A percentile compares a stretch with the other conserved stretches of the same genome.
Evolutionary conservation across 108 stramenopile species (phyloP).

Genomic region (Cyclotella sp.): DNA sequence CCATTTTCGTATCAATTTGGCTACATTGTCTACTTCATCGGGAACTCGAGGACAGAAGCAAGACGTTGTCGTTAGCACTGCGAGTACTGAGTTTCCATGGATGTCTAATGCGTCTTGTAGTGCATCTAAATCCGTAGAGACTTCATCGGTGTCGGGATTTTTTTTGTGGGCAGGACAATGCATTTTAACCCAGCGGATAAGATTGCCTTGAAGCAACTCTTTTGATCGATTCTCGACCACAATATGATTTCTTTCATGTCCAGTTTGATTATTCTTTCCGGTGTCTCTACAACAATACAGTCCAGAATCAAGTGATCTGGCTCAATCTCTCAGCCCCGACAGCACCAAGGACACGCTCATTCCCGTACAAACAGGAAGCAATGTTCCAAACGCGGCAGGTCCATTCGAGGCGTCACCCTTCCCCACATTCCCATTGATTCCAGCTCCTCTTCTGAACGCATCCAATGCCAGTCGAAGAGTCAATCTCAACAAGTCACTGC

Average conservation of each 20-base stretch:
- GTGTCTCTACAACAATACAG: no score
- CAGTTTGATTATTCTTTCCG: constrained; percentile 16
- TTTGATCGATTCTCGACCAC: constrained; percentile 99
- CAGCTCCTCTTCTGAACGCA: constrained; percentile 88
- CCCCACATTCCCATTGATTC: constrained; percentile 57
- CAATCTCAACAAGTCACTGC: constrained; percentile 88
- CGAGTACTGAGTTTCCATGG: constrained; percentile 68
- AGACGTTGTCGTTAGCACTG: constrained; percentile 94
- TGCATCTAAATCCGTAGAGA: constrained; percentile 91
- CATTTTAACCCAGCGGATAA: constrained; percentile 88
- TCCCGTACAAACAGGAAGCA: constrained; percentile 95
- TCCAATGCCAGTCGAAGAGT: constrained; percentile 82
- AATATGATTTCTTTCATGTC: constrained; percentile 66
- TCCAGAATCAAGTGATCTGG: constrained; percentile 23
- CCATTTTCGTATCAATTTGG: constrained; percentile 75
- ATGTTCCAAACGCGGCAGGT: constrained; percentile 74
- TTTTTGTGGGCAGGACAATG: constrained; percentile 86
- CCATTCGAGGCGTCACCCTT: constrained; percentile 38
- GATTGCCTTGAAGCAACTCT: constrained; percentile 98
- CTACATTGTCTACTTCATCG: constrained; percentile 90
- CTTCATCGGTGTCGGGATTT: constrained; percentile 69
- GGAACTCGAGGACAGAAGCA: constrained; percentile 99
- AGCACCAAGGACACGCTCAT: constrained; percentile 90
- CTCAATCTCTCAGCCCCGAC: constrained; percentile 65
- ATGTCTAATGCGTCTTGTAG: constrained; percentile 66